Base-by-base conservation (phyloP, 495 filamentous ascomycete species). In the Elasticomyces elasticus region DNA sequence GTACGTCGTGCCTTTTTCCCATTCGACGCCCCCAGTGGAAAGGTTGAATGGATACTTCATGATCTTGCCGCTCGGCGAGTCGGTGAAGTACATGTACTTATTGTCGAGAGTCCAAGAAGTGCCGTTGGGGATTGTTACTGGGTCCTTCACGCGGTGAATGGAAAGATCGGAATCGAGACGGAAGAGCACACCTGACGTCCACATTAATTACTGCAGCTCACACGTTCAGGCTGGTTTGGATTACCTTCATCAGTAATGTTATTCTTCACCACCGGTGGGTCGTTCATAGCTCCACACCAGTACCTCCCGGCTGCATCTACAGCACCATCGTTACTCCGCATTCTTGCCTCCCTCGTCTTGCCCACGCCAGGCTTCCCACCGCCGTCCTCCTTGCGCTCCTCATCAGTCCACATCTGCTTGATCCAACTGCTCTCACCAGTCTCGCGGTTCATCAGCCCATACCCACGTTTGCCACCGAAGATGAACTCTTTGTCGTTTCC, bases 231-330 rank as follows among this genome's bases (percentile, higher is more conserved):
- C 35, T 12, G 30, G 30, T 7, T 45, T 25, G 25, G 43, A 1
- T 12, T 59, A 60, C 64, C 69, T 66, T 70, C 71, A 51, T 70
- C 63, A 20, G 51, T 63, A 22, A 62, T 37, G 11, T 68, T 52
- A 11, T 47, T 42, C 5, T 31, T 43, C 12, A 52, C 52, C 10
- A 57, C 58, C 19, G 60, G 42, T 22, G 64, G 66, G 42, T 95
- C 89, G 59, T 86, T 90, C 88, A 95, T 94, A 33, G 80, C 76
- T n/a, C 88, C 86, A 9, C 86, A 76, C 87, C 89, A 95, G 68
- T 90, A 91, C 40, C 89, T 74, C 47, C 89, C 90, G 50, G 82
- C 73, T 38, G 81, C 82, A 64, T 95, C 89, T 49, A 86, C 80
- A 6, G 79, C 82, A 35, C 89, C 90, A 63, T 95, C 89, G 64